Conservation (phyloP, 768 basidiomycete genomes). For the Leccinellum albellum region DNA sequence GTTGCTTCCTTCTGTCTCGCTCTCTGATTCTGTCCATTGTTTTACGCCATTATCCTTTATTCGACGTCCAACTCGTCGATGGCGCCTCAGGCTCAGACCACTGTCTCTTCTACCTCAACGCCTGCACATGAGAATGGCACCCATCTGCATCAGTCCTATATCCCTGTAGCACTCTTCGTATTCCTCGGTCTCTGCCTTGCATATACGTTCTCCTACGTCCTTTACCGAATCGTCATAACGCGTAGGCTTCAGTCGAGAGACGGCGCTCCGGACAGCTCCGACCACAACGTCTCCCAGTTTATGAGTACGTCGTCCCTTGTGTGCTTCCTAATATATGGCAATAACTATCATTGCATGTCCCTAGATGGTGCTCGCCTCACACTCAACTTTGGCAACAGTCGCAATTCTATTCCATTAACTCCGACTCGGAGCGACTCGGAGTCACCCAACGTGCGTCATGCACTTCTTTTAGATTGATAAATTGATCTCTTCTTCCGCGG, state of each 20-base stretch:
- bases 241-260: conserved; percentile 10
- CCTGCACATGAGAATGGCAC: background rate
- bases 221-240: conserved; percentile 26
- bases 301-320: conserved; percentile 21
- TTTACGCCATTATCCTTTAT: conserved; percentile 7
- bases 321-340: background rate
- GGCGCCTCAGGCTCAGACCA: conserved; percentile 21
- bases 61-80: conserved; percentile 10
- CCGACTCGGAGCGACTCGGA: background rate
- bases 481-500: background rate
- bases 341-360: background rate
- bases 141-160: conserved; percentile 4
- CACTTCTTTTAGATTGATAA: background rate
- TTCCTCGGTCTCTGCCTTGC: conserved; percentile 26
- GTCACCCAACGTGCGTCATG: conserved; percentile 14
- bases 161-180: conserved; percentile 19
- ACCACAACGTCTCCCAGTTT: conserved; percentile 23
- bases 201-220: conserved; percentile 24
- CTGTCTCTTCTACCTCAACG: conserved; percentile 6
- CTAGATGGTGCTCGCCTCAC: conserved; percentile 26
- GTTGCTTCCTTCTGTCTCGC: conserved; percentile 11
- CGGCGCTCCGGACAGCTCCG: conserved; percentile 18
- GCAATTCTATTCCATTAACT: background rate
- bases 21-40: conserved; percentile 5
- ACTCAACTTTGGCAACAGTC: conserved; percentile 13